Evolutionary conservation across 257 asterid species (phyloP).

Genomic region (Mitragyna speciosa): DNA sequence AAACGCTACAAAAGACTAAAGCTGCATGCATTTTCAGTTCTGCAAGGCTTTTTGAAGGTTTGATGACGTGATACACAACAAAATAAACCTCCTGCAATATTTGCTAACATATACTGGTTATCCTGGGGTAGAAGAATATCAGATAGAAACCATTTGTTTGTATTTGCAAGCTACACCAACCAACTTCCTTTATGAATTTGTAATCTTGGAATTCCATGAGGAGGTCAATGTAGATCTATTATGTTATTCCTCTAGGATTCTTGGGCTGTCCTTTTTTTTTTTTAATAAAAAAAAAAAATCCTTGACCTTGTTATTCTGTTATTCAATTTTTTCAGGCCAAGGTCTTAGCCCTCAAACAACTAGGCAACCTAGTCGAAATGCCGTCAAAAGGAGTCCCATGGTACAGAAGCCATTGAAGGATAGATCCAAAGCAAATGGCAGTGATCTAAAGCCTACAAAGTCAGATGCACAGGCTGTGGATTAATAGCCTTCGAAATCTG

Average conservation of each 20-base stretch:
- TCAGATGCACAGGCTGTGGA: conserved; percentile 29
- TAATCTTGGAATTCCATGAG: neutral
- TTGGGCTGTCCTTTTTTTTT: neutral
- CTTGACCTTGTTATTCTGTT: neutral
- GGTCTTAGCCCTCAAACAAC: conserved; percentile 46
- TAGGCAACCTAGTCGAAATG: conserved; percentile 39
- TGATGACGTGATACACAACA: neutral
- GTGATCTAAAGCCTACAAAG: conserved; percentile 41
- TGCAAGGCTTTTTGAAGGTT: neutral
- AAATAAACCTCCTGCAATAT: neutral
- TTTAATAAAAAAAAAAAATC: conserved; percentile 8
- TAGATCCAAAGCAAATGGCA: conserved; percentile 36
- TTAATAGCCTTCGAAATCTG: conserved; percentile 28
- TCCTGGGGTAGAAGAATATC: neutral
- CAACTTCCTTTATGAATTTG: neutral
- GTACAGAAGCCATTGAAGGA: conserved; percentile 48
- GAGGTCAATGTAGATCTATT: neutral
- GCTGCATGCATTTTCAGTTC: neutral
- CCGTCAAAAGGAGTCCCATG: conserved; percentile 47
- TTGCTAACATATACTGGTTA: neutral
- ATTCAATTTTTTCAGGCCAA: conserved; percentile 48
- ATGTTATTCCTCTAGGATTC: neutral
- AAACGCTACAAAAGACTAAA: neutral
- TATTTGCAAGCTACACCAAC: neutral
- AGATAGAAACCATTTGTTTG: neutral